Conservation (phyloP, 805 yeast genomes). For the Jamesozyma lodderae region DNA sequence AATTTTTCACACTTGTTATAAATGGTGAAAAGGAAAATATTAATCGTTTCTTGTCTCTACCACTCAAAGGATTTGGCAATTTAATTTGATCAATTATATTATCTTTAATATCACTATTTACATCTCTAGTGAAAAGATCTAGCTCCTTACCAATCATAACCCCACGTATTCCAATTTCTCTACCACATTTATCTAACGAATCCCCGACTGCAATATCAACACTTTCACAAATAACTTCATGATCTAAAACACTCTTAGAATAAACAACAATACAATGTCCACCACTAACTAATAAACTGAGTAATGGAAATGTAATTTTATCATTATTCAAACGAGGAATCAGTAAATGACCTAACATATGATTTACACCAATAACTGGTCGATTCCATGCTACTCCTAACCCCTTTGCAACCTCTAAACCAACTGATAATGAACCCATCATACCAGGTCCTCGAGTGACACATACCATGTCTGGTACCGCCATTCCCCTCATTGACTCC, state of each 20-base stretch:
- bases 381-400: conserved; percentile 64
- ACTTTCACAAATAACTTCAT: conserved; percentile 65
- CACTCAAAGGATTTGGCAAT: conserved; percentile 46
- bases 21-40: conserved; percentile 77
- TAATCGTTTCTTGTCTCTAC: conserved; percentile 36
- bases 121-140: conserved; percentile 44
- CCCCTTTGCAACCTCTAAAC: conserved; percentile 80
- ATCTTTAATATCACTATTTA: conserved; percentile 25
- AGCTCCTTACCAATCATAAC: conserved; percentile 80
- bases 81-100: conserved; percentile 7
- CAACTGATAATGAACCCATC: conserved; percentile 79
- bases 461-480: conserved; percentile 61
- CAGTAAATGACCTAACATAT: conserved; percentile 88
- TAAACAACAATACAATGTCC: conserved; percentile 89
- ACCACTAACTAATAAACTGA: conserved; percentile 78
- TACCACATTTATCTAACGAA: conserved; percentile 84
- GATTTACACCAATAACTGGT: conserved; percentile 87
- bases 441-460: conserved; percentile 96
- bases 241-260: conserved; percentile 51
- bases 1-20: conserved; percentile 44
- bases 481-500: conserved; percentile 30
- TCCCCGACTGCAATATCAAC: conserved; percentile 90
- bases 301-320: conserved; percentile 44
- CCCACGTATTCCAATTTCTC: conserved; percentile 72
- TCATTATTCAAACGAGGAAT: conserved; percentile 49